Conservation (phyloP, 2,329 filamentous ascomycete species). For the Cladosporium sp. region DNA sequence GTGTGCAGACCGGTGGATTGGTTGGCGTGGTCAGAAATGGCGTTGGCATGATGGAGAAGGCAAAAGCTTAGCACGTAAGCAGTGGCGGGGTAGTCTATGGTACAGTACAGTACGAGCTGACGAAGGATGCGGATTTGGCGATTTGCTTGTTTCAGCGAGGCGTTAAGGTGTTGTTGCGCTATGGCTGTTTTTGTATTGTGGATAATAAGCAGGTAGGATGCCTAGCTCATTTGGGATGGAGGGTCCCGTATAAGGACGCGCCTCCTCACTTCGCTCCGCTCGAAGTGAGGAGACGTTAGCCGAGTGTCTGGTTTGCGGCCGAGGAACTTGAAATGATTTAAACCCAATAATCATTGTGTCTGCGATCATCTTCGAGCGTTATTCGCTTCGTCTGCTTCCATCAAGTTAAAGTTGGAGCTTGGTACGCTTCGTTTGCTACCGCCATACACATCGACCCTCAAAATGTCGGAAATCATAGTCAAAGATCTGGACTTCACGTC, state of each 20-base stretch:
- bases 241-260: not conserved
- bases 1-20: conserved; percentile 87
- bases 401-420: not conserved
- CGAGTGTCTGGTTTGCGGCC: not conserved
- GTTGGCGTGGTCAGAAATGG: conserved; percentile 87
- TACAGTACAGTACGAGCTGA: not conserved
- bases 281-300: not conserved
- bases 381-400: not conserved
- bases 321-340: not conserved
- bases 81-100: not conserved
- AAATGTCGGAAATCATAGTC: conserved; percentile 34
- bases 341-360: not conserved
- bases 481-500: conserved; percentile 28
- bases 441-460: not conserved
- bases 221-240: not conserved
- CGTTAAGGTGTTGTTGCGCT: conserved; percentile 14
- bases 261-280: not conserved
- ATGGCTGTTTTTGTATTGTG: not conserved
- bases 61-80: conserved; percentile 22
- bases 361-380: not conserved
- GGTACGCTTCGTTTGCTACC: not conserved
- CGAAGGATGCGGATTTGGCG: not conserved
- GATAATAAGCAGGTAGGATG: not conserved
- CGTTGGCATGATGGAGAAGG: conserved; percentile 68
- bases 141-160: conserved; percentile 17